Evolutionary conservation across 2,329 filamentous ascomycete genomes (phyloP).

Genomic region (Phialemoniopsis sp.): DNA sequence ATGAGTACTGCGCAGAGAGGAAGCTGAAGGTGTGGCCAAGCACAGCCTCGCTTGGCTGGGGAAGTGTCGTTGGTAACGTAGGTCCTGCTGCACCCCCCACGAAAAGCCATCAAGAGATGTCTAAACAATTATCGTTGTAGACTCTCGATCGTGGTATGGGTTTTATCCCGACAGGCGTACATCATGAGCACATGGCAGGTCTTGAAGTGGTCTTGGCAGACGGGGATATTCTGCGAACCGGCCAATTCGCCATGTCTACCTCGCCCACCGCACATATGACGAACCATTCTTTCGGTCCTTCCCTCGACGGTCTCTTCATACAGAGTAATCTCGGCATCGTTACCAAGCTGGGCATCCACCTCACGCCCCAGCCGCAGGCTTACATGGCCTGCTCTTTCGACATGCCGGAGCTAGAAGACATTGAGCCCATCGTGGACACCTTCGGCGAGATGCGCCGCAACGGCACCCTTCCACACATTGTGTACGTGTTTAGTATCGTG

Average conservation of each 20-base stretch:
- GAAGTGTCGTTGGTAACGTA: conserved; percentile 42
- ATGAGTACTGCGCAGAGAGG: conserved; percentile 28
- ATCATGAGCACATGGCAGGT: conserved; percentile 38
- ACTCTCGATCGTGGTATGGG: conserved; percentile 40
- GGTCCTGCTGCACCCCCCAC: conserved; percentile 21
- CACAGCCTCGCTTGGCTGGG: conserved; percentile 33
- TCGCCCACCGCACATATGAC: background rate
- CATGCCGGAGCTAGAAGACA: too few species aligned
- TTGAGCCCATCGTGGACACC: background rate
- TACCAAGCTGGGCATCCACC: conserved; percentile 7
- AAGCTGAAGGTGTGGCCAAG: conserved; percentile 35
- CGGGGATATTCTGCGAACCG: conserved; percentile 37
- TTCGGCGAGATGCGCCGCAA: conserved; percentile 1
- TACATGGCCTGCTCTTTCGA: conserved; percentile 8
- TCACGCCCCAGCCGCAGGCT: conserved; percentile 2
- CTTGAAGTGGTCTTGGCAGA: conserved; percentile 39
- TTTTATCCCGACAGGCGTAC: conserved; percentile 27
- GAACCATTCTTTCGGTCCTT: conserved; percentile 9
- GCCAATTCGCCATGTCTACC: conserved; percentile 26
- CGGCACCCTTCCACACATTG: conserved; percentile 6
- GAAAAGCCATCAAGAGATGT: conserved; percentile 22
- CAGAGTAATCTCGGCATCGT: conserved; percentile 7
- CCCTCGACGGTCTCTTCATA: conserved; percentile 8
- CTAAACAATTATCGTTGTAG: conserved; percentile 17
- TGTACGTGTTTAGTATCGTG: conserved; percentile 3